Conservation (phyloP, 2,329 filamentous ascomycete genomes). For the Fusarium pseudoanthophilum region DNA sequence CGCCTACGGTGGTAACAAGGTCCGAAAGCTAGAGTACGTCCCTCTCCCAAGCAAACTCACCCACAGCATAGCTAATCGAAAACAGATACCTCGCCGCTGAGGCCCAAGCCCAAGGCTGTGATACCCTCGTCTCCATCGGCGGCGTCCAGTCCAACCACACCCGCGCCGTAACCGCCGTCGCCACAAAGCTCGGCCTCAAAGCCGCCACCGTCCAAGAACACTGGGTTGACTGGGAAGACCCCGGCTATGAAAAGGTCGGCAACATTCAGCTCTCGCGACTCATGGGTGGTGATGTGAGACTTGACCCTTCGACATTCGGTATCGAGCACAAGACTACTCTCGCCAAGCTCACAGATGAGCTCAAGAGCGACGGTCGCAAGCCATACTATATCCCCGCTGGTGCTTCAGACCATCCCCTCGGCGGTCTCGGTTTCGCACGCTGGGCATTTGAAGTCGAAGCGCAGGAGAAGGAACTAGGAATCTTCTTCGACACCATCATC, state of each 20-base stretch:
- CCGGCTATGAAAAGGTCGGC: constrained; percentile 71
- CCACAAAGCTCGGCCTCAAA: constrained; percentile 66
- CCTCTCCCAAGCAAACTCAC: too few relatives aligned
- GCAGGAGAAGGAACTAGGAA: constrained; percentile 69
- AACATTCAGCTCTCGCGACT: constrained; percentile 77
- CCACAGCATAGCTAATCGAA: not conserved
- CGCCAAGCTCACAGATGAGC: constrained; percentile 63
- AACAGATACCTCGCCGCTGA: constrained; percentile 71
- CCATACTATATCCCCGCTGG: constrained; percentile 80
- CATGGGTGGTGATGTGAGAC: constrained; percentile 72
- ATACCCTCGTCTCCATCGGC: constrained; percentile 74
- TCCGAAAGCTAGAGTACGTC: constrained; percentile 70
- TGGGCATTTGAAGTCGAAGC: constrained; percentile 76
- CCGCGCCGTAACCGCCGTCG: constrained; percentile 72
- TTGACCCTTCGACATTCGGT: constrained; percentile 70
- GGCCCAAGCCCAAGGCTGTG: constrained; percentile 64
- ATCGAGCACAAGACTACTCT: constrained; percentile 75
- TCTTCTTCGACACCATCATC: constrained; percentile 75
- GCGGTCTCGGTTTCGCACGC: constrained; percentile 75
- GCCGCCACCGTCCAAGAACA: constrained; percentile 70
- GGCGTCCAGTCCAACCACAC: constrained; percentile 79
- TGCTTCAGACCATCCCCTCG: constrained; percentile 75
- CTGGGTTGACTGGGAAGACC: constrained; percentile 72
- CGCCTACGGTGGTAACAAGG: constrained; percentile 76
- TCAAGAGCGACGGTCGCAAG: constrained; percentile 63